These are phyloP conservation scores for Haematococcus sp. DNA, from an alignment of 139 green algal genomes.

Conservation along the genomic window DNA sequence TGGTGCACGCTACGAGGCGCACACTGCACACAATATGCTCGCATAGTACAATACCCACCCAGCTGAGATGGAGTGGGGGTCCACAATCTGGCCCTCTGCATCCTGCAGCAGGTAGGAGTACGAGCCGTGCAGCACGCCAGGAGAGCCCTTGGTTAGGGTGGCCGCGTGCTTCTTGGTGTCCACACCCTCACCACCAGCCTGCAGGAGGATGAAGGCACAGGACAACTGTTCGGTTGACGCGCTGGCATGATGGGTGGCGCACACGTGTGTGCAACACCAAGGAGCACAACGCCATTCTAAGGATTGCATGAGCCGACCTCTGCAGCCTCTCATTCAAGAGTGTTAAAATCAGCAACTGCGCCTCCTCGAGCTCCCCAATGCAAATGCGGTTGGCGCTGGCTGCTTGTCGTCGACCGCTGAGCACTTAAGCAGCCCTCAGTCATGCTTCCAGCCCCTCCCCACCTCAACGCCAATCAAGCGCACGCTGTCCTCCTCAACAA, in stretches of 20 bases:
- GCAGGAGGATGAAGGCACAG: conserved; percentile 55
- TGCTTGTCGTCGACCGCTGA: too few relatives aligned
- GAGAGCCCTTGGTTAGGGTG: conserved; percentile 91
- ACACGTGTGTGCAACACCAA: neutral
- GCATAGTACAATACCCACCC: conserved; percentile 65
- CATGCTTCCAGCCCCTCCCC: neutral
- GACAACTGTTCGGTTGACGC: too few relatives aligned
- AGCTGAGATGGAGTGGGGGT: conserved; percentile 97
- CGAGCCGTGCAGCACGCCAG: conserved; percentile 95
- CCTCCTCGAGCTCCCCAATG: too few relatives aligned
- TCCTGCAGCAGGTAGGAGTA: conserved; percentile 96
- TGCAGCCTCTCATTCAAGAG: neutral
- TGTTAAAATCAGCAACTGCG: too few relatives aligned
- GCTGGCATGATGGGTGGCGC: too few relatives aligned
- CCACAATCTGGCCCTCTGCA: conserved; percentile 94
- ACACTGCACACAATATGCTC: too few relatives aligned
- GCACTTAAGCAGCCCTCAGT: too few relatives aligned
- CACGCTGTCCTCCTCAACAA: conserved; percentile 78
- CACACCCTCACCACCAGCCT: conserved; percentile 87
- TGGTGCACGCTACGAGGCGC: too few relatives aligned
- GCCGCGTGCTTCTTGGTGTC: conserved; percentile 93
- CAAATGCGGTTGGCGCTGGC: too few relatives aligned
- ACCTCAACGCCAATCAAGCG: conserved; percentile 48
- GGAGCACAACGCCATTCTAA: neutral
- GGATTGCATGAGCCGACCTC: neutral